Evolutionary conservation across 306 rosid genomes (phyloP).

Genomic region (Mimosa bimucronata): DNA sequence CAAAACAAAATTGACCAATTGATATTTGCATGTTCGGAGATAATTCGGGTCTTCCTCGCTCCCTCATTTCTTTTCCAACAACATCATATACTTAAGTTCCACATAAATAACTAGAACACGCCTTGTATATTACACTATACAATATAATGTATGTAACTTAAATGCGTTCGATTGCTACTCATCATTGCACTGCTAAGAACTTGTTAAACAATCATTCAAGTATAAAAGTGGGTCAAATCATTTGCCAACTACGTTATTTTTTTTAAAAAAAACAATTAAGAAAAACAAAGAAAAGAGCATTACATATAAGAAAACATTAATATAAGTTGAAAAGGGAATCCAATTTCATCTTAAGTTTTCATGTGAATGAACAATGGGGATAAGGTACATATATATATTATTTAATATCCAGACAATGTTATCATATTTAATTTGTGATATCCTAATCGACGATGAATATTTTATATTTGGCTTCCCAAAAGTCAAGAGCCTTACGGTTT

Average conservation of each 20-base stretch:
- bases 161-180: neutral
- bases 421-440: neutral
- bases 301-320: neutral
- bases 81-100: no score
- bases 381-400: neutral
- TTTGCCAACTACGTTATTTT: neutral
- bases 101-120: no score
- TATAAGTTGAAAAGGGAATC: neutral
- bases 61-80: no score
- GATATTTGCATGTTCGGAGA: no score
- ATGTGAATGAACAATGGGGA: slow-evolving; percentile 18
- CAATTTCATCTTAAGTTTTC: neutral
- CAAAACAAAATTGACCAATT: no score
- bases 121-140: no score
- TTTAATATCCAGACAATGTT: neutral
- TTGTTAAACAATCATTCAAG: neutral
- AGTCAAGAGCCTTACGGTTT: neutral
- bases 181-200: neutral
- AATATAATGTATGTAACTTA: no score
- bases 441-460: neutral
- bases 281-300: neutral
- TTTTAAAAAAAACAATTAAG: neutral
- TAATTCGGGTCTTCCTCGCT: no score
- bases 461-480: neutral
- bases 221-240: neutral